Percentiles rank a stretch among this genome's conserved stretches.
phyloP scores from a whole-genome alignment of 164 flowering plant genomes.

The grape (Vitis vinifera) region DNA sequence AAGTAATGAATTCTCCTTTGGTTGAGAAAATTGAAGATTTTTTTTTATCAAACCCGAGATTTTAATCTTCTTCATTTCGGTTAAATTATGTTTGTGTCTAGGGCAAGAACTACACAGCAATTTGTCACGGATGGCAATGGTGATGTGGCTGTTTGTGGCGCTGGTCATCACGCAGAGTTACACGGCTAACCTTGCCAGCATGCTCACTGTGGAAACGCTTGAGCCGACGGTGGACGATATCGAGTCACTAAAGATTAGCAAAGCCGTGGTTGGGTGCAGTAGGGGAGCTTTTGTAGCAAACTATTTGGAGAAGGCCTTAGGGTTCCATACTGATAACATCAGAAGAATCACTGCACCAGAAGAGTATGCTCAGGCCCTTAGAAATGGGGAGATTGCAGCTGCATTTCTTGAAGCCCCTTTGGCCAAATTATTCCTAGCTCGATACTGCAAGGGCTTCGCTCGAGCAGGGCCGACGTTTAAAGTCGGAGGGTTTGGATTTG shows the following conservation, averaged over 20 bases:
- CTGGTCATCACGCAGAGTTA: constrained; percentile 31
- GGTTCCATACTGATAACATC: constrained; percentile 15
- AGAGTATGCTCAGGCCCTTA: constrained; percentile 19
- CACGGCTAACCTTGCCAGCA: constrained; percentile 31
- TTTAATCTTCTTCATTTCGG: too few species aligned
- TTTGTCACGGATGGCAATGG: constrained; percentile 24
- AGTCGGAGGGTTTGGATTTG: constrained; percentile 57
- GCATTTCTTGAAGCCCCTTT: constrained; percentile 29
- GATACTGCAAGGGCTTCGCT: constrained; percentile 29
- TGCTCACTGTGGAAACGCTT: constrained; percentile 25
- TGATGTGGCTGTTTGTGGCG: constrained; percentile 35
- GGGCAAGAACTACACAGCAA: constrained; percentile 29
- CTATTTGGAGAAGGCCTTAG: constrained; percentile 22
- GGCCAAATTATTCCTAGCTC: constrained; percentile 31
- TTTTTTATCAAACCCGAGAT: too few species aligned
- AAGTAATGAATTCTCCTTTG: too few species aligned
- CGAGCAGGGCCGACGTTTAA: constrained; percentile 24
- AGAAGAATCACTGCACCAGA: constrained; percentile 7
- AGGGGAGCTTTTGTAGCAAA: constrained; percentile 15
- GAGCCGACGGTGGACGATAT: constrained; percentile 14
- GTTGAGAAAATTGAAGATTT: not conserved
- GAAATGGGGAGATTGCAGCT: constrained; percentile 23
- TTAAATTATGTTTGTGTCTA: not conserved
- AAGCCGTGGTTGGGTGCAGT: constrained; percentile 25
- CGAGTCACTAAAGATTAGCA: constrained; percentile 12